phyloP scores from a whole-genome alignment of 352 stramenopile species.

The Blastocystis sp. region DNA sequence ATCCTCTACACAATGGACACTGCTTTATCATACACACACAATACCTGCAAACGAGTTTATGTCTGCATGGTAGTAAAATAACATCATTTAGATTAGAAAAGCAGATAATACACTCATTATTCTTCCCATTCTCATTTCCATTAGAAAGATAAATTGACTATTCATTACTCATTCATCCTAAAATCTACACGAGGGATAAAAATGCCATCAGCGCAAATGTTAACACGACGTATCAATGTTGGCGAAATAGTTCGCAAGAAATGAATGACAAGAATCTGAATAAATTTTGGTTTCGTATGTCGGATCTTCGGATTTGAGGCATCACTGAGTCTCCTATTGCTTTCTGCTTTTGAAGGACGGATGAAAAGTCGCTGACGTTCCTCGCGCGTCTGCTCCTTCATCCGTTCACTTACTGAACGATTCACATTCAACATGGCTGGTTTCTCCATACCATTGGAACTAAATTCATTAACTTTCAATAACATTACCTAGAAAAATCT shows the following conservation, averaged over 20 bases:
- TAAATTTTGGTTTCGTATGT: constrained; percentile 17
- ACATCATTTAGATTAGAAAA: constrained; percentile 53
- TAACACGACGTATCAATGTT: constrained; percentile 38
- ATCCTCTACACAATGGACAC: constrained; percentile 30
- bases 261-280: constrained; percentile 49
- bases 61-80: constrained; percentile 43
- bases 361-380: neutral
- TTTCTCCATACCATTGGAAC: no score
- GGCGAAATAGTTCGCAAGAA: constrained; percentile 12
- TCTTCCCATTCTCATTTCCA: constrained; percentile 21
- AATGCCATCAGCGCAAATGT: constrained; percentile 37
- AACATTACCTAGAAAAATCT: no score
- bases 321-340: neutral
- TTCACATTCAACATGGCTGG: neutral
- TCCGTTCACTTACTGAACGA: neutral
- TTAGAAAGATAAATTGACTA: constrained; percentile 52
- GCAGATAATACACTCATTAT: constrained; percentile 60
- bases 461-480: no score
- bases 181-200: constrained; percentile 23
- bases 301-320: neutral
- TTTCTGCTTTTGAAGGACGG: neutral
- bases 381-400: neutral
- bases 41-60: constrained; percentile 48
- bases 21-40: constrained; percentile 65
- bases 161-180: neutral